Base-by-base conservation (phyloP, 768 basidiomycete genomes). In the Serendipita indica region DNA sequence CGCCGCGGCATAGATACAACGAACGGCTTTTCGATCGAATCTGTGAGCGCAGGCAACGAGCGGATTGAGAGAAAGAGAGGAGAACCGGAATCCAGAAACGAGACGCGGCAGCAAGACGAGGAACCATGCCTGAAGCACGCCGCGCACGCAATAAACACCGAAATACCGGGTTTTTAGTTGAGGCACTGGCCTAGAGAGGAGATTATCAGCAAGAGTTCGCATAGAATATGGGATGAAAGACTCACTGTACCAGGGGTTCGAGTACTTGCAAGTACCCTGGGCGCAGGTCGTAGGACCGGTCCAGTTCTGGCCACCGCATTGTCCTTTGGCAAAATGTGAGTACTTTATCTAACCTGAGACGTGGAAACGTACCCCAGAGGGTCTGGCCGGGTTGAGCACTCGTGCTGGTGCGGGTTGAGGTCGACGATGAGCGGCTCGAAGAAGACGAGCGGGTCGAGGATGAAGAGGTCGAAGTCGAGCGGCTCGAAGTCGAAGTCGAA, bases 251-350 rank as follows among this genome's bases (percentile, higher is more conserved):
- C 32, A 60, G 14, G 57, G 58, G 59, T 57, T 60, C 14, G 59
- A 60, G 45, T 27, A 39, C 28, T 60, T 52, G 58, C 61, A 62
- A 18, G 60, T 62, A 5, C 58, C 58, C 13, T 39, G 28, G 3
- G 61, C 59, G 35, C 61, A 62, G 34, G 46, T 43, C 13, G 61
- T 62, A 4, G 61, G 60, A 14, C 61, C 61, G 33, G 35, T 62
- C 35, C 27, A 54, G n/a, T 25, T 22, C 12, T 34, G 32, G 16
- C 46, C 22, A 22, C 49, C 30, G 39, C 60, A 33, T 54, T 54
- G 49, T 16, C 32, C n/a, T n/a, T n/a, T n/a, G n/a, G n/a, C n/a
- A n/a, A n/a, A n/a, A n/a, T n/a, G n/a, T n/a, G n/a, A n/a, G n/a
- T n/a, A n/a, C n/a, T n/a, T n/a, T n/a, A n/a, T n/a, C n/a, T n/a